Percentiles rank a stretch among this genome's conserved stretches.
These are phyloP conservation scores for Dunaliella salina DNA, from an alignment of 163 green algal genomes.

Conservation along the genomic window DNA sequence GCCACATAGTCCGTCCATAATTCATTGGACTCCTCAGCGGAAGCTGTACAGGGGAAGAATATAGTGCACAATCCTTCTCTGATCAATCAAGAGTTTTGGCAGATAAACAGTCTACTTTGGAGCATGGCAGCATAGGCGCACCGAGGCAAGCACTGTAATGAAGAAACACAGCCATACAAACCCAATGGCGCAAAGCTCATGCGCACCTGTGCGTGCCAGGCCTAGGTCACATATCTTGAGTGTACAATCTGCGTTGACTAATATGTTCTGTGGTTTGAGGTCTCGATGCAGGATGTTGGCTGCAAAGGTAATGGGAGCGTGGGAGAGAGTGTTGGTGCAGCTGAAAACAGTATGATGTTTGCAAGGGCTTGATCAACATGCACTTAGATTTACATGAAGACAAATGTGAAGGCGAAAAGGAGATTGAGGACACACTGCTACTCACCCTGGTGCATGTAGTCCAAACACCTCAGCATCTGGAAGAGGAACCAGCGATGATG, in stretches of 20 bases:
- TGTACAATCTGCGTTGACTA: slow-evolving; percentile 44
- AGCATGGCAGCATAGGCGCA: too few relatives aligned
- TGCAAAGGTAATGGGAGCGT: slow-evolving; percentile 9
- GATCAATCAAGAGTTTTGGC: too few relatives aligned
- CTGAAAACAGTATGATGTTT: too few relatives aligned
- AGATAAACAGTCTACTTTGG: too few relatives aligned
- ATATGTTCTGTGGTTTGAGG: slow-evolving; percentile 63
- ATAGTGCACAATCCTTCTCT: too few relatives aligned
- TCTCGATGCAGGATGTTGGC: slow-evolving; percentile 93
- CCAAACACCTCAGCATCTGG: slow-evolving; percentile 82
- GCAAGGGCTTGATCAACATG: too few relatives aligned
- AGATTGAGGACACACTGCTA: background rate
- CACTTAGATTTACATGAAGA: too few relatives aligned
- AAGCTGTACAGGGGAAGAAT: slow-evolving; percentile 44
- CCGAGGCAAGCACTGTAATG: too few relatives aligned
- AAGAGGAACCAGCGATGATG: slow-evolving; percentile 93
- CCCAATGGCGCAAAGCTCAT: too few relatives aligned
- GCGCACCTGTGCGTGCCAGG: slow-evolving; percentile 47
- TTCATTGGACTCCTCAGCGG: background rate
- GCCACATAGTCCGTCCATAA: slow-evolving; percentile 50
- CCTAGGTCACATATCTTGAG: slow-evolving; percentile 80
- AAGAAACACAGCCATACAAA: too few relatives aligned
- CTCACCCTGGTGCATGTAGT: slow-evolving; percentile 87
- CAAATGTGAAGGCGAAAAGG: too few relatives aligned
- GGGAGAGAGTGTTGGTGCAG: too few relatives aligned